Evolutionary conservation across 352 stramenopile species (phyloP), one percentile per base, ranked within the genome.

Genomic region (Globisporangium emineosum): DNA sequence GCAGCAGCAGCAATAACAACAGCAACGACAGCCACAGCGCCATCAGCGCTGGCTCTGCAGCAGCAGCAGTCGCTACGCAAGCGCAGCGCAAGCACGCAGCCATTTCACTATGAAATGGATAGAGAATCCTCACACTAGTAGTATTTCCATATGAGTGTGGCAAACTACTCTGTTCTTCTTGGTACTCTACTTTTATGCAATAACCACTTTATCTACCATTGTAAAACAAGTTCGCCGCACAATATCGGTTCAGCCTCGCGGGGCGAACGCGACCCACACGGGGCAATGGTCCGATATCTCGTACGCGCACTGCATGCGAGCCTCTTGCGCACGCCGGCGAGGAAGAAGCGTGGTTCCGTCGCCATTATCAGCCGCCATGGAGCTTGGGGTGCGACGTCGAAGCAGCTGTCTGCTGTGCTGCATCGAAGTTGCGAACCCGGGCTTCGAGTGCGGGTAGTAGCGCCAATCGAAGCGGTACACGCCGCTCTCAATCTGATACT

Each of bases 251-350:
- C 47, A 54, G 23, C 9, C 23, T 8, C 19, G 10, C 47, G 9
- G 12, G 21, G 62, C 59, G 45, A 89, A 73, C 7, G 76, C 78
- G 45, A 86, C 58, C 69, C 71, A 91, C 27, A 88, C 82, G 10
- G 80, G 83, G 37, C 78, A 90, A 69, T 91, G 80, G 57, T 89
- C 80, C 2, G 78, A 86, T 4, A 90, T 65, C 45, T 89, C 80
- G 29, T 78, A 66, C 2, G 65, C 69, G 52, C 82, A 89, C 51
- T 81, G 70, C 2, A 75, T 33, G 19, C 75, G 75, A 33, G 25
- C 29, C 25, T 35, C 25, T 7, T 56, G 50, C 9, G 42, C 42
- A 3, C 42, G 7, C 19, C 7, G 17, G 4, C 15, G 27, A 6
- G 13, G 13, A 6, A 56, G 27, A 30, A n/a, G 13, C 7, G 15